A percentile compares a stretch with the other conserved stretches of the same genome.
These are phyloP conservation scores for Parmelia sp. DNA, from an alignment of 495 filamentous ascomycete genomes.

Conservation along the genomic window DNA sequence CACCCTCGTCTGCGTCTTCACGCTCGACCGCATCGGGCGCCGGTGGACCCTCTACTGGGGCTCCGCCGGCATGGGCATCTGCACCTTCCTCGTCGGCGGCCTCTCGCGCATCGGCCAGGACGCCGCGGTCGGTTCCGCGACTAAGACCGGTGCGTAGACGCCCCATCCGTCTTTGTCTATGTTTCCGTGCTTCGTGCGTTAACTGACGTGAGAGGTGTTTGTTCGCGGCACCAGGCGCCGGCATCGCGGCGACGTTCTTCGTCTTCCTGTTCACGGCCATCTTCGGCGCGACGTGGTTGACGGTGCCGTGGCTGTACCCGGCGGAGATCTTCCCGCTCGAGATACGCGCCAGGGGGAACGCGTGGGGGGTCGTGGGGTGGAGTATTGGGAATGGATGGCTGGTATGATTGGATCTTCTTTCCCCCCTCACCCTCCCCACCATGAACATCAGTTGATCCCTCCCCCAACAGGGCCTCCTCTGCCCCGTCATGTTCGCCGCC, in stretches of 20 bases:
- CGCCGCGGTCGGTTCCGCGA: constrained; percentile 28
- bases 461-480: too few species aligned
- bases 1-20: constrained; percentile 46
- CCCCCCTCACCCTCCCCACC: constrained; percentile 5
- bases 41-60: constrained; percentile 53
- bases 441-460: too few species aligned
- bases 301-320: constrained; percentile 64
- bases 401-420: constrained; percentile 18
- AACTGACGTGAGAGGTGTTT: too few species aligned
- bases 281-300: constrained; percentile 68
- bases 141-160: too few species aligned
- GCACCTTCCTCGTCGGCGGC: constrained; percentile 48
- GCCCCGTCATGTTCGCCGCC: too few species aligned
- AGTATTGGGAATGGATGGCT: constrained; percentile 62
- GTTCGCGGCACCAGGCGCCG: too few species aligned
- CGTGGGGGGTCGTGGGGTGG: constrained; percentile 70
- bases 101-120: constrained; percentile 35
- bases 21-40: constrained; percentile 22
- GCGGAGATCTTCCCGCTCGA: constrained; percentile 69
- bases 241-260: constrained; percentile 51
- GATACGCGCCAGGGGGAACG: constrained; percentile 63
- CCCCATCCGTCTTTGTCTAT: too few species aligned
- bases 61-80: constrained; percentile 52
- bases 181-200: too few species aligned
- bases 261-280: constrained; percentile 63